A percentile compares a stretch with the other conserved stretches of the same genome.
Conservation (phyloP, 2,329 filamentous ascomycete genomes). For the Aspergillus proliferans region DNA sequence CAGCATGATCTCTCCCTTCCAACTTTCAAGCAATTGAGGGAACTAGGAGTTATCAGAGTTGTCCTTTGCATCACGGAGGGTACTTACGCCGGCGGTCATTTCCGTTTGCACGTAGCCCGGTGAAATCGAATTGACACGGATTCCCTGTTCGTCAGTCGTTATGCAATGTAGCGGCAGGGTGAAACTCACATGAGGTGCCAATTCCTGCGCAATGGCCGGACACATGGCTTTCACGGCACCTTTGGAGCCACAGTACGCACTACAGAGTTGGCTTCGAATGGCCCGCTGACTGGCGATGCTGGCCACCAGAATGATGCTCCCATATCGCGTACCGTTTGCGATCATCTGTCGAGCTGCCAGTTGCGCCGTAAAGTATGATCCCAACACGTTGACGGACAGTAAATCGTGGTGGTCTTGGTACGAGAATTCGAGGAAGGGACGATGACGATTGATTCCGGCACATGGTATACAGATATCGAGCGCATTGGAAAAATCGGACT, state of each 20-base stretch:
- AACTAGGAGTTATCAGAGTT: slow-evolving; percentile 25
- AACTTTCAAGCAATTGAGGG: slow-evolving; percentile 43
- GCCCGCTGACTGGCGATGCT: slow-evolving; percentile 50
- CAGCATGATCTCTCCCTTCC: slow-evolving; percentile 48
- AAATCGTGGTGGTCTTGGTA: slow-evolving; percentile 39
- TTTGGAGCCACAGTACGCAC: slow-evolving; percentile 45
- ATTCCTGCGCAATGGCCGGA: slow-evolving; percentile 43
- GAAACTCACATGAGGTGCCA: slow-evolving; percentile 31
- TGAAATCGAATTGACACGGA: slow-evolving; percentile 39
- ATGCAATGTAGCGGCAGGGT: not conserved
- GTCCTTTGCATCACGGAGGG: not conserved
- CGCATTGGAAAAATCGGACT: slow-evolving; percentile 28
- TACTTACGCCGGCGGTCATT: slow-evolving; percentile 28
- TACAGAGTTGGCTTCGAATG: slow-evolving; percentile 44
- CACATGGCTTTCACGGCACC: slow-evolving; percentile 45
- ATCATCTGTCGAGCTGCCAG: slow-evolving; percentile 48
- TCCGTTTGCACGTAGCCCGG: slow-evolving; percentile 35
- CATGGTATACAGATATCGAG: slow-evolving; percentile 43
- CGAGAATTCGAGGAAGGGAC: slow-evolving; percentile 41
- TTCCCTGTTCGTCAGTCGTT: slow-evolving; percentile 22
- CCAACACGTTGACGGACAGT: slow-evolving; percentile 40
- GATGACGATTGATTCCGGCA: slow-evolving; percentile 42
- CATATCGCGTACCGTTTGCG: slow-evolving; percentile 44
- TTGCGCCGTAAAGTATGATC: slow-evolving; percentile 44
- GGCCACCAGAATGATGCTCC: slow-evolving; percentile 50